Percentiles rank a stretch among this genome's conserved stretches.
Conservation (phyloP, 1,284 basidiomycete genomes). For the Trichosporon faecale region DNA sequence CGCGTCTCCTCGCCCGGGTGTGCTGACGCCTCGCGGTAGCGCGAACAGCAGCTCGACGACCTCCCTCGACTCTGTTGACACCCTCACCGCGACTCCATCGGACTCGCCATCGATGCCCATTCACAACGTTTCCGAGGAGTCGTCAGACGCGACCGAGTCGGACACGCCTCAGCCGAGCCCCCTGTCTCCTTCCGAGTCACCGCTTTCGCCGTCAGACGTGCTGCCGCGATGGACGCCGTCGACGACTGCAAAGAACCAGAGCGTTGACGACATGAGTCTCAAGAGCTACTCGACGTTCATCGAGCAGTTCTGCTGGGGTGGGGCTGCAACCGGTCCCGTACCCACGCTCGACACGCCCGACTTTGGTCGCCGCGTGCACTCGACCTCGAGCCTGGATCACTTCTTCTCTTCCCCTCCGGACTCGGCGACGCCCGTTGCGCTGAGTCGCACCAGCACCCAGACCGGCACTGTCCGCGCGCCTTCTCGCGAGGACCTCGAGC, state of each 20-base stretch:
- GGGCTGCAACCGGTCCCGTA: constrained; percentile 2
- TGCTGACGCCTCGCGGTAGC: constrained; percentile 13
- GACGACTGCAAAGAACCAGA: constrained; percentile 24
- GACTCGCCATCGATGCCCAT: constrained; percentile 19
- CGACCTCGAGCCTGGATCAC: constrained; percentile 44
- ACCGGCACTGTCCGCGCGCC: constrained; percentile 17
- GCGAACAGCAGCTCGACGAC: constrained; percentile 18
- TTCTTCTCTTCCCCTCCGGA: constrained; percentile 37
- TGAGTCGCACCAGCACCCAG: constrained; percentile 15
- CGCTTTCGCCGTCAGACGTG: constrained; percentile 38
- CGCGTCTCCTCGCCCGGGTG: constrained; percentile 12
- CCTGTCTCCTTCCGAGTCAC: constrained; percentile 19
- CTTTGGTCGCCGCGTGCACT: constrained; percentile 24
- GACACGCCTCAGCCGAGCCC: constrained; percentile 36
- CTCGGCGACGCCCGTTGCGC: constrained; percentile 20
- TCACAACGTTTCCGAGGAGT: not conserved
- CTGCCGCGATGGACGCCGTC: constrained; percentile 34
- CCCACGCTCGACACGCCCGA: constrained; percentile 17
- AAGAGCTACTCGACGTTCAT: constrained; percentile 48
- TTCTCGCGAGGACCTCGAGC: constrained; percentile 26
- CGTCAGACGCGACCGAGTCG: constrained; percentile 24
- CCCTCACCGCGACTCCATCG: constrained; percentile 16
- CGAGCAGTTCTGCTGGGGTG: constrained; percentile 44
- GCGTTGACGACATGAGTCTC: constrained; percentile 30
- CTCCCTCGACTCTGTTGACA: constrained; percentile 17